Evolutionary conservation across 2,329 filamentous ascomycete genomes (phyloP).

Genomic region (Nemania sp.): DNA sequence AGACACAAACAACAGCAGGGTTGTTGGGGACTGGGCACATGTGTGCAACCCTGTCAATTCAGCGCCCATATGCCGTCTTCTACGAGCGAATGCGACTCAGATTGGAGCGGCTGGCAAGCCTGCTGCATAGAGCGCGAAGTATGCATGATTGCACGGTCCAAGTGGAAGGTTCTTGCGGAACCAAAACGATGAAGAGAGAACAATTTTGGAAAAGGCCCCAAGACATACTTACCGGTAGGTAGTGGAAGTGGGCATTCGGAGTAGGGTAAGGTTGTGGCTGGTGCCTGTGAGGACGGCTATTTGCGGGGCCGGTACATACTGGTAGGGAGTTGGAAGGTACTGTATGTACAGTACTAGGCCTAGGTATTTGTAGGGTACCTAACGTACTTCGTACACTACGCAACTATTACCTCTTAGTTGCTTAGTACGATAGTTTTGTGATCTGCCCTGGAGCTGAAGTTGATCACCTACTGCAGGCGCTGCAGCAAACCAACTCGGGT

Average conservation of each 20-base stretch:
- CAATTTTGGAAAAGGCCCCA: background rate
- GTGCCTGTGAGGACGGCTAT: constrained; percentile 22
- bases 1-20: constrained; percentile 26
- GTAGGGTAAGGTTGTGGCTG: constrained; percentile 16
- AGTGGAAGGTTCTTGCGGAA: background rate
- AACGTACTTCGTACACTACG: too few relatives aligned
- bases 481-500: too few relatives aligned
- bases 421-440: too few relatives aligned
- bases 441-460: too few relatives aligned
- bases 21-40: constrained; percentile 25
- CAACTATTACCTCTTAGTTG: too few relatives aligned
- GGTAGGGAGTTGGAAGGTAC: background rate
- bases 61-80: constrained; percentile 6
- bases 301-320: constrained; percentile 27
- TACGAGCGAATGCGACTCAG: background rate
- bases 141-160: background rate
- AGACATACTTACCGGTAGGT: background rate
- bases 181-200: background rate
- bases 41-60: constrained; percentile 24
- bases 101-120: background rate
- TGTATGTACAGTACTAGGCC: background rate
- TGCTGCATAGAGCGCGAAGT: background rate
- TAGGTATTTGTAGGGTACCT: too few relatives aligned
- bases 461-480: too few relatives aligned
- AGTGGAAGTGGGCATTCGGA: background rate